Base-by-base conservation (phyloP, 257 asterid species). In the Forsythia viridissima region DNA sequence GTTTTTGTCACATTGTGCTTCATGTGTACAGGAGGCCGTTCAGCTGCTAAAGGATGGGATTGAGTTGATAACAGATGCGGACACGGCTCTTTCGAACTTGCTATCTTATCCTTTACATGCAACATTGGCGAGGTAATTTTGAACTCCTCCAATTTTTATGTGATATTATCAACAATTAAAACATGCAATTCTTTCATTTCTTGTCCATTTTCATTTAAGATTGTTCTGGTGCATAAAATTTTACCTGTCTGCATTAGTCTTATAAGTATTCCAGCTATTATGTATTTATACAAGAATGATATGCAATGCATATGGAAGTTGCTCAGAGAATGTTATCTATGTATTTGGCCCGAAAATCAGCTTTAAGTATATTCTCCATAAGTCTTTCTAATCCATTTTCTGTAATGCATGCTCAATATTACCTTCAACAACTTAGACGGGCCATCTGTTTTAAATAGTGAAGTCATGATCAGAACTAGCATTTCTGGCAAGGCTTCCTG, bases 21-120 rank as follows among this genome's bases (percentile, higher is more conserved):
- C 73, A 70, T 84, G 55, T 84, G 71, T 74, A 46, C 88, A 94
- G 99, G 99, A 94, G 77, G 92, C 99, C 80, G 91, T 89, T 21
- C 83, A 83, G 80, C 90, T 94, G 85, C 89, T 94, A n/a, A 94
- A 93, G 86, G 98, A 94, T 77, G 94, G 94, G 77, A 88, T 93
- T n/a, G 97, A 93, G 79, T 81, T 94, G 92, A 77, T 88, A 80
- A 82, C 90, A 66, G 99, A 94, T 86, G 91, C 99, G 10, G 97
- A 94, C 85, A 84, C 82, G 74, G 92, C 84, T 72, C 93, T 94
- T 77, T 79, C 78, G 42, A 83, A 77, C 84, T 85, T 94, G 80
- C 88, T 94, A 57, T 93, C 97, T 37, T 94, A 94, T 87, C 97
- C 97, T 46, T 78, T 95, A 74, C 34, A 88, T 77, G 82, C 87